Evolutionary conservation across 1,284 basidiomycete species (phyloP), one percentile per base, ranked within the genome.

Genomic region (Boletus semigastroideus): DNA sequence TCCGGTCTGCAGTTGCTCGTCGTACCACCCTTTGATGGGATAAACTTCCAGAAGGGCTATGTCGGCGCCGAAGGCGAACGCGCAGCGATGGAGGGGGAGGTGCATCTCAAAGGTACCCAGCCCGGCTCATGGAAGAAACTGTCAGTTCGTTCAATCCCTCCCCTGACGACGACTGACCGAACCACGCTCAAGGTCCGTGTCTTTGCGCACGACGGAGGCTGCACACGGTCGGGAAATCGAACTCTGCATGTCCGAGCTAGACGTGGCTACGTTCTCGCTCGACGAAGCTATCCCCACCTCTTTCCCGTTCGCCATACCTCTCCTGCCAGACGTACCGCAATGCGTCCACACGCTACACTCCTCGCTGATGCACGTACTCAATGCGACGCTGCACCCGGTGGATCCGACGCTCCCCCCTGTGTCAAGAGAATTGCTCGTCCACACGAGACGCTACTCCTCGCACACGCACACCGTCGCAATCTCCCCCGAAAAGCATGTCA

Each of bases 21-120:
- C 55, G 73, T 83, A 38, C 87, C 89, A 4, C 76, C 82, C 31
- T 74, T 78, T 41, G 78, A 85, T 64, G 76, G 80, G 17, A 72
- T 86, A 49, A 81, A 82, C 64, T 92, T 92, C 62, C 89, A 92
- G 72, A 88, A 83, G 62, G 89, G 89, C 12, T 90, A 79, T 65
- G 74, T 91, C 10, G 89, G 89, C 52, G 87, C 85, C 19, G 87
- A 90, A 51, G 86, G 78, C 41, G 90, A 92, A 68, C 78, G 76
- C 47, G 87, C 90, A 20, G 84, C 89, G 14, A 80, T 92, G 51
- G 90, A 92, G 66, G 89, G 89, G 48, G 90, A 92, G 67, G 72
- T 92, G 31, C 89, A 90, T 64, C 75, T 92, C 56, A 92, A 92
- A 67, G 86, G 82, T 49, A 75, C 77, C 36, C 75, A 78, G 44